Percentiles rank a stretch among this genome's conserved stretches.
phyloP scores from a whole-genome alignment of 1,284 basidiomycete genomes.

The Cryptococcus neoformans region DNA sequence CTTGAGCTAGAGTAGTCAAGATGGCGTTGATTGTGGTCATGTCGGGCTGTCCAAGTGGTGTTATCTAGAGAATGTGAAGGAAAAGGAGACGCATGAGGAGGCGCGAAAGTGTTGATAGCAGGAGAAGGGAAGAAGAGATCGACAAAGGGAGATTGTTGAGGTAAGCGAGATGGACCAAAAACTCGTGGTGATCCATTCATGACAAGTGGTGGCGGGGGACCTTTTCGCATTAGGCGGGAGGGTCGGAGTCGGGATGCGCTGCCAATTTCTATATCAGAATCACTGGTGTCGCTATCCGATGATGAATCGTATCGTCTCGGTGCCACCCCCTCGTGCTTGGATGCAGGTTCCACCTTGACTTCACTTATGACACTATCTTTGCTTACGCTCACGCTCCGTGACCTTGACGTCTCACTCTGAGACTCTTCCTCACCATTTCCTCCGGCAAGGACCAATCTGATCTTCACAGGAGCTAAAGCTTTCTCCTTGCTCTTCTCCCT shows the following conservation, averaged over 20 bases:
- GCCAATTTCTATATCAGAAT: slow-evolving; percentile 34
- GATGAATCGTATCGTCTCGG: slow-evolving; percentile 26
- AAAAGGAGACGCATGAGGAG: slow-evolving; percentile 37
- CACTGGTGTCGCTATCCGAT: slow-evolving; percentile 37
- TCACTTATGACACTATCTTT: background rate
- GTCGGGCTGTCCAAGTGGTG: slow-evolving; percentile 39
- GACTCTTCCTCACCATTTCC: slow-evolving; percentile 1
- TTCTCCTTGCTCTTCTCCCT: slow-evolving; percentile 20
- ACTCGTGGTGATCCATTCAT: slow-evolving; percentile 16
- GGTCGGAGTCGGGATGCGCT: slow-evolving; percentile 1
- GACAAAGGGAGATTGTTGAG: slow-evolving; percentile 26
- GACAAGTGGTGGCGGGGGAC: slow-evolving; percentile 23
- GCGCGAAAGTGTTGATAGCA: slow-evolving; percentile 12
- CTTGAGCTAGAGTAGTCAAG: slow-evolving; percentile 37
- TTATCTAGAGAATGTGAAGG: slow-evolving; percentile 47
- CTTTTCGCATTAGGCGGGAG: slow-evolving; percentile 15
- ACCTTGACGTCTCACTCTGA: slow-evolving; percentile 10
- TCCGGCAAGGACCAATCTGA: slow-evolving; percentile 20
- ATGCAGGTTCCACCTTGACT: background rate
- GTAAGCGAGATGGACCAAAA: slow-evolving; percentile 8
- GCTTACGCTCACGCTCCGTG: slow-evolving; percentile 12
- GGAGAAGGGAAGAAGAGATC: slow-evolving; percentile 32
- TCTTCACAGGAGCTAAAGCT: slow-evolving; percentile 21
- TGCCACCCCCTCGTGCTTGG: slow-evolving; percentile 3
- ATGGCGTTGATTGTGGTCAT: slow-evolving; percentile 14